phyloP scores from a whole-genome alignment of 2,329 filamentous ascomycete genomes.

The Colletotrichum falcatum region DNA sequence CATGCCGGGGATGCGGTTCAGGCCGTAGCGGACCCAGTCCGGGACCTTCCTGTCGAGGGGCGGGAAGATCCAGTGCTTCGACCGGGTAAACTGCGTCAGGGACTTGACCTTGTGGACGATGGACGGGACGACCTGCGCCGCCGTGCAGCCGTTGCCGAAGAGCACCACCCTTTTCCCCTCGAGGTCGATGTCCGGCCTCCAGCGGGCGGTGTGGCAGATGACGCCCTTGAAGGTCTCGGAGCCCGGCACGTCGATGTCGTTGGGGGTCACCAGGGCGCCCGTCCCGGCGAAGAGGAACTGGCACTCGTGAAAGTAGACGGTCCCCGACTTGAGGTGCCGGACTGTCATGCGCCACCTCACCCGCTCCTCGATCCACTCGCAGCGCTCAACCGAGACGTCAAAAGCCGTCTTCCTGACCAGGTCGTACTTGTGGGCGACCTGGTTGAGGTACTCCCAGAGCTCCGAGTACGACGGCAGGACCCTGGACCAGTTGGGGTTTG shows the following conservation, averaged over 20 bases:
- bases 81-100: constrained; percentile 54
- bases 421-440: constrained; percentile 61
- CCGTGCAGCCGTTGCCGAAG: constrained; percentile 67
- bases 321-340: constrained; percentile 44
- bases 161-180: constrained; percentile 61
- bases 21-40: constrained; percentile 46
- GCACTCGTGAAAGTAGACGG: constrained; percentile 50
- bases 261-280: constrained; percentile 51
- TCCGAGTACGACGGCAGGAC: constrained; percentile 68
- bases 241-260: constrained; percentile 59
- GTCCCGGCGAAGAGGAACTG: constrained; percentile 54
- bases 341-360: constrained; percentile 51
- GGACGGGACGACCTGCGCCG: constrained; percentile 63
- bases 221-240: constrained; percentile 63
- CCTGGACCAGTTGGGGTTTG: constrained; percentile 70
- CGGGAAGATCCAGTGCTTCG: constrained; percentile 58
- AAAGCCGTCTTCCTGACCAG: constrained; percentile 54
- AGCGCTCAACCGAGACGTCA: constrained; percentile 50
- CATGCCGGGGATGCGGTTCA: constrained; percentile 62
- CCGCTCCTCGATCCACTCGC: constrained; percentile 54
- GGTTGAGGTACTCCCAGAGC: constrained; percentile 67
- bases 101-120: constrained; percentile 50
- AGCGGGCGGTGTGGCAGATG: constrained; percentile 67
- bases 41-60: constrained; percentile 46
- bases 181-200: constrained; percentile 63